Evolutionary conservation across 495 filamentous ascomycete genomes (phyloP).

Genomic region (Xylaria sp.): DNA sequence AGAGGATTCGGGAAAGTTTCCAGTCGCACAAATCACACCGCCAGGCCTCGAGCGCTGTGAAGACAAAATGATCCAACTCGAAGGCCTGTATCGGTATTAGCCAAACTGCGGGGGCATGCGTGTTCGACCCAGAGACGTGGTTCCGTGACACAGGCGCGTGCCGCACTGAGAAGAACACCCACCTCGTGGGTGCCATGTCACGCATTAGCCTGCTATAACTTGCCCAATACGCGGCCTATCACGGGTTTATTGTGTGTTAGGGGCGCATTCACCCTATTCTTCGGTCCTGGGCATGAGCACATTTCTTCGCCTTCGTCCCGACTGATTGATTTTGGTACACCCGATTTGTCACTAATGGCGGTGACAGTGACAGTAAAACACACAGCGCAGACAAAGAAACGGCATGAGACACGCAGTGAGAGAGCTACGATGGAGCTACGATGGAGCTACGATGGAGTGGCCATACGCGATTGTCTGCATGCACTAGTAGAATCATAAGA

Average conservation of each 20-base stretch:
- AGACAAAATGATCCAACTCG: not conserved
- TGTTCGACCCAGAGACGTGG: slow-evolving; percentile 20
- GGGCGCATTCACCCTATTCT: not conserved
- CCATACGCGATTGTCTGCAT: not conserved
- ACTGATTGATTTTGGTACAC: not conserved
- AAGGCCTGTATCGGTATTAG: slow-evolving; percentile 16
- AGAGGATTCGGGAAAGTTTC: not conserved
- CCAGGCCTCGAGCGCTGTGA: slow-evolving; percentile 5
- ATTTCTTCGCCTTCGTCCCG: not conserved
- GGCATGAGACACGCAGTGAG: slow-evolving; percentile 7
- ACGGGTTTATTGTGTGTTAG: slow-evolving; percentile 8
- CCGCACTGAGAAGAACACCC: slow-evolving; percentile 13
- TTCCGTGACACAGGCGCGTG: slow-evolving; percentile 22
- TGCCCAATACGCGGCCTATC: not conserved
- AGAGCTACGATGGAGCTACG: too few species aligned
- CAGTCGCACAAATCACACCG: slow-evolving; percentile 21
- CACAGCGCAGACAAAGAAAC: not conserved
- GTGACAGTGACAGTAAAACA: not conserved
- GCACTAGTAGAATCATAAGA: not conserved
- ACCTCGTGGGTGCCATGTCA: slow-evolving; percentile 25
- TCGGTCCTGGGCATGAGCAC: not conserved
- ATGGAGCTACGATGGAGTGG: not conserved
- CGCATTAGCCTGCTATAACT: slow-evolving; percentile 1
- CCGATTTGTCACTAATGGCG: slow-evolving; percentile 18
- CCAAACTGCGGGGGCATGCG: not conserved